Evolutionary conservation across 139 green algal species (phyloP).

Genomic region (Haematococcus sp.): DNA sequence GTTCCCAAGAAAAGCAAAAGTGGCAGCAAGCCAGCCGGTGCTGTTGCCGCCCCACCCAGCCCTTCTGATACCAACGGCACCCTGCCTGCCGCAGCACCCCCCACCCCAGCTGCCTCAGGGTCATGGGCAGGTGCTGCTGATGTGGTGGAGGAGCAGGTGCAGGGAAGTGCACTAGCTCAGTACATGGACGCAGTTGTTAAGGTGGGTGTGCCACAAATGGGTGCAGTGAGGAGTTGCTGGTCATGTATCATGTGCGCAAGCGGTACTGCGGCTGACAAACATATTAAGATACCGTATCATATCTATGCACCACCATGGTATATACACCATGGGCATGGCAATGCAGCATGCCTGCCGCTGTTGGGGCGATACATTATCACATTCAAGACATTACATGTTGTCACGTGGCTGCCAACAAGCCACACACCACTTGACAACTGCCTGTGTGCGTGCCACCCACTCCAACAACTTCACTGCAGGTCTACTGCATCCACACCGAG

Average conservation of each 20-base stretch:
- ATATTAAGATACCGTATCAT: too few relatives aligned
- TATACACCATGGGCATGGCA: background rate
- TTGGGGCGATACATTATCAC: too few relatives aligned
- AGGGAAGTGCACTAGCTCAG: constrained; percentile 19
- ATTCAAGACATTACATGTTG: too few relatives aligned
- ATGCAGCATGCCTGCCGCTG: too few relatives aligned
- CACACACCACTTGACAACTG: too few relatives aligned
- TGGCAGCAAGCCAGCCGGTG: background rate
- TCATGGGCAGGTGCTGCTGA: background rate
- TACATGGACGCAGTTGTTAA: constrained; percentile 64
- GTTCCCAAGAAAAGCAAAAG: background rate
- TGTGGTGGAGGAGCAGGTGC: background rate
- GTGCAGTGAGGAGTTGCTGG: too few relatives aligned
- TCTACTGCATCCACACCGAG: constrained; percentile 70
- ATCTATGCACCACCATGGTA: too few relatives aligned
- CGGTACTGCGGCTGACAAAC: too few relatives aligned
- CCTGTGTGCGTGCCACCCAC: too few relatives aligned
- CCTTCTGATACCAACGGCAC: background rate
- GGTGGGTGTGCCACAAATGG: constrained; percentile 41
- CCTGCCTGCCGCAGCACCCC: background rate
- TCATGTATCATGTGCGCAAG: too few relatives aligned
- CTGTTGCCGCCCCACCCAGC: background rate
- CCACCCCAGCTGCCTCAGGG: background rate
- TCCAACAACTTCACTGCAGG: constrained; percentile 1
- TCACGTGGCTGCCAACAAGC: too few relatives aligned